Evolutionary conservation across 2,329 filamentous ascomycete species (phyloP).

Genomic region (Venturia aucupariae): DNA sequence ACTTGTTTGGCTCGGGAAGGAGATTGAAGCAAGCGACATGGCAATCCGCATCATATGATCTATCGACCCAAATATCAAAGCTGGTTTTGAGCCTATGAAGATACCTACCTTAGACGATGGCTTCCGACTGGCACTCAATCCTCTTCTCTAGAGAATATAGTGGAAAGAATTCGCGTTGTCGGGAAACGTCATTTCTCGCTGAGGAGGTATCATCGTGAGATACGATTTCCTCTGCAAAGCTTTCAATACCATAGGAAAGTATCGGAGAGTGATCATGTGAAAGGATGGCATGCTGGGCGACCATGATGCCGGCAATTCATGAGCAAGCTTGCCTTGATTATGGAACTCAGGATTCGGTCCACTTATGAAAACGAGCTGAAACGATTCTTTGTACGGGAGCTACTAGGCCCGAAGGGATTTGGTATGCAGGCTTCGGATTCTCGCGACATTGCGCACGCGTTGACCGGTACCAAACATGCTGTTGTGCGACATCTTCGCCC

Average conservation of each 20-base stretch:
- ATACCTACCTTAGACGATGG: background rate
- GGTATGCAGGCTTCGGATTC: background rate
- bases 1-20: slow-evolving; percentile 9
- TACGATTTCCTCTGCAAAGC: background rate
- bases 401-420: background rate
- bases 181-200: background rate
- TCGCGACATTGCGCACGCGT: no score
- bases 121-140: background rate
- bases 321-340: background rate
- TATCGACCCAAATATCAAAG: background rate
- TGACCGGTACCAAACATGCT: no score
- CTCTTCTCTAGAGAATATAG: background rate
- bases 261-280: background rate
- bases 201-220: background rate
- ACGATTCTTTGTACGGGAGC: background rate
- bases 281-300: background rate
- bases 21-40: slow-evolving; percentile 6
- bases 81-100: background rate
- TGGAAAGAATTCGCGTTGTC: background rate
- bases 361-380: background rate
- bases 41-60: background rate
- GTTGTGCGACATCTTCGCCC: no score
- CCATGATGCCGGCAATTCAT: background rate
- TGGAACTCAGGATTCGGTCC: background rate
- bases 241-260: background rate